Conservation (phyloP, 1,284 basidiomycete species). For the Ceratobasidium papillatum region DNA sequence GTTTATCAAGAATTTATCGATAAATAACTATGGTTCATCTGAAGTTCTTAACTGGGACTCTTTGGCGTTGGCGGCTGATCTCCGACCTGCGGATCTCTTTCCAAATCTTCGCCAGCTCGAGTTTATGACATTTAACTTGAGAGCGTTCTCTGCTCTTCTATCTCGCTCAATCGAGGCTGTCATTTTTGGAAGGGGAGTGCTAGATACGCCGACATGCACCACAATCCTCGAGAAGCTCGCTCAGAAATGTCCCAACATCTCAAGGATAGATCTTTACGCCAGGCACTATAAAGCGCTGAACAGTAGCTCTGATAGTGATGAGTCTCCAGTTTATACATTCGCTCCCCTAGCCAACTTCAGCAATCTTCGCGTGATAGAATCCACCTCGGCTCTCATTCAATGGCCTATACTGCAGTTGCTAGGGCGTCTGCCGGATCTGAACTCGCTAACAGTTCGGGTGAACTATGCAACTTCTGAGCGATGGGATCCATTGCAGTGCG, state of each 20-base stretch:
- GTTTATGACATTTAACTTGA: too few species aligned
- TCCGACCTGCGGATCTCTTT: background rate
- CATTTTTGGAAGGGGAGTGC: too few species aligned
- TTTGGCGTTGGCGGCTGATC: background rate
- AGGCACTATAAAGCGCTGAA: too few species aligned
- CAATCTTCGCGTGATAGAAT: background rate
- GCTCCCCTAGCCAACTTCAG: too few species aligned
- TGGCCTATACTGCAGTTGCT: background rate
- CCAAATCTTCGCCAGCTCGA: background rate
- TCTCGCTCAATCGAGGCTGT: too few species aligned
- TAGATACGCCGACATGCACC: too few species aligned
- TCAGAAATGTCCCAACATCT: too few species aligned
- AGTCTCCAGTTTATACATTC: too few species aligned
- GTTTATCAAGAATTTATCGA: background rate
- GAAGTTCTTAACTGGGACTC: background rate
- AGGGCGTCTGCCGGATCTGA: background rate
- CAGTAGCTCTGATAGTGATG: too few species aligned
- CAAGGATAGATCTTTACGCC: too few species aligned
- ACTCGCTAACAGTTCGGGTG: background rate
- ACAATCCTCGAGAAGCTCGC: too few species aligned
- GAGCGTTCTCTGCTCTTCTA: too few species aligned
- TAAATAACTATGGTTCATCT: background rate
- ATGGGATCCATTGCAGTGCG: background rate
- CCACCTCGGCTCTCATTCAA: background rate
- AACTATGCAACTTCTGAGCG: background rate